Percentiles rank a stretch among this genome's conserved stretches.
Conservation (phyloP, 805 yeast species). For the Barnettozyma siamensis region DNA sequence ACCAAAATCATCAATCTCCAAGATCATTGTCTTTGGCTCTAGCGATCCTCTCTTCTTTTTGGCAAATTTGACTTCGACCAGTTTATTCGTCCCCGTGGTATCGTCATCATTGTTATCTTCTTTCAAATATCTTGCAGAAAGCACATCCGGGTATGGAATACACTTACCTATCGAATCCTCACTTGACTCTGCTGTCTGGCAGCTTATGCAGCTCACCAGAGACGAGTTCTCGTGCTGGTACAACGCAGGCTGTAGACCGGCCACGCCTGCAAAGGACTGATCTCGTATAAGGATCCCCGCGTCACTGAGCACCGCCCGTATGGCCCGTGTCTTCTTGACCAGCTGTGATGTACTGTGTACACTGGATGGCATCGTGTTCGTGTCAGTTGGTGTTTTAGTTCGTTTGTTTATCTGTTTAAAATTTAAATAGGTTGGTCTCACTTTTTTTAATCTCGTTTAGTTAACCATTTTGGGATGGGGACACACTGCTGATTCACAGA, state of each 20-base stretch:
- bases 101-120: conserved; percentile 1
- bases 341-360: background rate
- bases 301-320: conserved; percentile 28
- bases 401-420: too few relatives aligned
- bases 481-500: too few relatives aligned
- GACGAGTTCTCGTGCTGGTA: conserved; percentile 11
- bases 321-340: background rate
- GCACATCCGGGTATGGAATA: conserved; percentile 21
- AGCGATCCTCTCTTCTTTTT: conserved; percentile 31
- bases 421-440: too few relatives aligned
- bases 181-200: conserved; percentile 4
- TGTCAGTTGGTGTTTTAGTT: too few relatives aligned
- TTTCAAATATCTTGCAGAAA: conserved; percentile 13
- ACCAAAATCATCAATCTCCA: conserved; percentile 25
- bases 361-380: background rate
- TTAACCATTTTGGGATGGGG: too few relatives aligned
- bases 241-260: background rate
- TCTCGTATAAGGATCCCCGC: conserved; percentile 31
- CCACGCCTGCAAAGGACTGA: conserved; percentile 15
- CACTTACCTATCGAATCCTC: conserved; percentile 1
- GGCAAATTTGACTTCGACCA: conserved; percentile 31
- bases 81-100: too few relatives aligned
- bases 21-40: conserved; percentile 29
- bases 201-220: conserved; percentile 11
- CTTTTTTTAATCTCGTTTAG: background rate